Base-by-base conservation (phyloP, 2,329 filamentous ascomycete genomes). In the Byssothecium circinans region DNA sequence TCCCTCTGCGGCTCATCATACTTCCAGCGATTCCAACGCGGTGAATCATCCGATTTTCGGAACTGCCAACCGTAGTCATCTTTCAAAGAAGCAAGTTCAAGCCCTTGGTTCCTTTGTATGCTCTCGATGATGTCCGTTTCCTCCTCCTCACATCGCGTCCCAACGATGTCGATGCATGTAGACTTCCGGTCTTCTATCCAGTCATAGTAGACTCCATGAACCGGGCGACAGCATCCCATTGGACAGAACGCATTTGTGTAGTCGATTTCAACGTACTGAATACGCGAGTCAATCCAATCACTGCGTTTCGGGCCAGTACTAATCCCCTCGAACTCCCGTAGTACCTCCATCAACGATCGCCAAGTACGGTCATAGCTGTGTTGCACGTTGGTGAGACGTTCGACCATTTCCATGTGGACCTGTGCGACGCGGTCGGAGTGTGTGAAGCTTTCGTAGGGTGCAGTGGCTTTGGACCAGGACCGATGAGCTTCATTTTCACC, bases 181-280 rank as follows among this genome's bases (percentile, higher is more conserved):
- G 10, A 17, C 15, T 4, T 36, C 5, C 8, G n/a, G 8, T 17
- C 5, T 4, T 5, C n/a, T 5, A 36, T 36, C 33, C 33, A 36
- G 8, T 17, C 5, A 19, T 36, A 19, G 8, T 36, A 15, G 33
- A 36, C 8, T 15, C 4, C 20, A 12, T 37, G 22, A 6, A 42
- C 6, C 8, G 20, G 22, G n/a, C 45, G 32, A 19, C 48, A 50
- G 32, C 45, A 47, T 8, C 43, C 42, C 2, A 51, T 10, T 2
- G 41, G 4, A 39, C 51, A 54, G 41, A 41, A 56, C 6, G 47
- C 39, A 35, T 56, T 56, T 4, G 41, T 52, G 30, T 47, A 49
- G 34, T 51, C 49, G 4, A 58, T 36, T 34, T 58, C 41, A 4
- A 58, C 18, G 19, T 54, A 43, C 10, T 43, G 22, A n/a, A 50